Percentiles rank a stretch among this genome's conserved stretches.
Evolutionary conservation across 2,329 filamentous ascomycete species (phyloP).

Genomic region (Xylariomycetidae sp.): DNA sequence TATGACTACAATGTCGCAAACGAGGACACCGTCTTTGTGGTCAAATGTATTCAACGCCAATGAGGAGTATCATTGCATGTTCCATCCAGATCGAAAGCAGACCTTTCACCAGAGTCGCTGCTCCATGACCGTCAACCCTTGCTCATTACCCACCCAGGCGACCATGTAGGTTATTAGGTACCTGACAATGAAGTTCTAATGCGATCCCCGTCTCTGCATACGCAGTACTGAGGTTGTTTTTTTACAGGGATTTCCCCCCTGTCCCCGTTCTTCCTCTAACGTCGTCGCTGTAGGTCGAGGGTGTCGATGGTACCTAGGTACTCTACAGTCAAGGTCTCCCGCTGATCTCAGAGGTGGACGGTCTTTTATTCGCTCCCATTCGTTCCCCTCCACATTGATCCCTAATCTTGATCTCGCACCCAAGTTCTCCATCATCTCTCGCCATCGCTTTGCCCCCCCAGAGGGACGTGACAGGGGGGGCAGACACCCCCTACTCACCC

Average conservation of each 20-base stretch:
- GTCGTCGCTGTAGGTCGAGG: slow-evolving; percentile 13
- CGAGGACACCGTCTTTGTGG: too few relatives aligned
- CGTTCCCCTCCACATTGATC: slow-evolving; percentile 17
- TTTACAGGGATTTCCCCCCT: slow-evolving; percentile 17
- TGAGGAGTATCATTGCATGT: background rate
- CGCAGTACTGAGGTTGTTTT: too few relatives aligned
- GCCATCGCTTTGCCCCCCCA: slow-evolving; percentile 9
- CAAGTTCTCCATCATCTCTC: slow-evolving; percentile 7
- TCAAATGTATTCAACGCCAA: too few relatives aligned
- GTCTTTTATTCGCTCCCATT: slow-evolving; percentile 13
- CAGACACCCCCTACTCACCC: slow-evolving; percentile 8
- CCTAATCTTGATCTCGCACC: slow-evolving; percentile 24
- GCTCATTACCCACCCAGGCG: background rate
- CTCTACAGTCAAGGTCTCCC: slow-evolving; percentile 5
- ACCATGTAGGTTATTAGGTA: background rate
- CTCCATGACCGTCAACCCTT: background rate
- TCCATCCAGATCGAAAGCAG: background rate
- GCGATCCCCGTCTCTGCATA: too few relatives aligned
- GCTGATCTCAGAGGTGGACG: slow-evolving; percentile 24
- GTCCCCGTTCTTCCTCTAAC: slow-evolving; percentile 20
- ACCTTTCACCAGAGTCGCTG: background rate
- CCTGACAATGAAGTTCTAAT: too few relatives aligned
- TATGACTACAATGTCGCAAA: too few relatives aligned
- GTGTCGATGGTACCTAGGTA: slow-evolving; percentile 5
- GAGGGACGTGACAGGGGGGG: slow-evolving; percentile 13